Conservation (phyloP, 148 eudicot genomes). For the Camellia granthamiana region DNA sequence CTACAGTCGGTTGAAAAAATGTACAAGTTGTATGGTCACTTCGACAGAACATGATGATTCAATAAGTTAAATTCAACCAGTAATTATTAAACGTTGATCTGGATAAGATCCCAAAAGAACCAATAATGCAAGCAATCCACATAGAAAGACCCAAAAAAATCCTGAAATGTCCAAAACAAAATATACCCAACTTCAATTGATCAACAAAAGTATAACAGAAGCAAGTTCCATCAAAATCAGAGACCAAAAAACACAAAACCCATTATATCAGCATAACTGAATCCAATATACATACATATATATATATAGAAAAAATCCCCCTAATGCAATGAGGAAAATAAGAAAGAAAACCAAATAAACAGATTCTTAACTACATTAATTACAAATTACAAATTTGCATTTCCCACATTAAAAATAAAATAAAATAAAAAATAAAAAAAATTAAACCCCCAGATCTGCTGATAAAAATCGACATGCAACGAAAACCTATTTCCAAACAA, state of each 20-base stretch:
- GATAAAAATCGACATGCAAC: conserved; percentile 11
- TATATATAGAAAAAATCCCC: neutral
- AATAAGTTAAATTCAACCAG: neutral
- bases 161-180: neutral
- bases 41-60: no score
- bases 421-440: neutral
- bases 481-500: conserved; percentile 3
- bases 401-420: neutral
- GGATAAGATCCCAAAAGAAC: neutral
- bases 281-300: neutral
- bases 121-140: neutral
- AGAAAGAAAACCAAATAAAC: neutral
- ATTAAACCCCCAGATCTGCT: neutral
- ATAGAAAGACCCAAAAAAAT: neutral
- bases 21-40: no score
- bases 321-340: neutral
- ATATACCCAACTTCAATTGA: neutral
- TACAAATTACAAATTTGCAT: neutral
- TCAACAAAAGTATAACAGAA: neutral
- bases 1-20: no score
- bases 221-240: neutral
- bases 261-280: neutral
- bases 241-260: neutral
- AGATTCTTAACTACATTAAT: neutral
- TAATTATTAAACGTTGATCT: neutral